phyloP scores from a whole-genome alignment of 495 filamentous ascomycete genomes.

The Aspergillus panamensis region DNA sequence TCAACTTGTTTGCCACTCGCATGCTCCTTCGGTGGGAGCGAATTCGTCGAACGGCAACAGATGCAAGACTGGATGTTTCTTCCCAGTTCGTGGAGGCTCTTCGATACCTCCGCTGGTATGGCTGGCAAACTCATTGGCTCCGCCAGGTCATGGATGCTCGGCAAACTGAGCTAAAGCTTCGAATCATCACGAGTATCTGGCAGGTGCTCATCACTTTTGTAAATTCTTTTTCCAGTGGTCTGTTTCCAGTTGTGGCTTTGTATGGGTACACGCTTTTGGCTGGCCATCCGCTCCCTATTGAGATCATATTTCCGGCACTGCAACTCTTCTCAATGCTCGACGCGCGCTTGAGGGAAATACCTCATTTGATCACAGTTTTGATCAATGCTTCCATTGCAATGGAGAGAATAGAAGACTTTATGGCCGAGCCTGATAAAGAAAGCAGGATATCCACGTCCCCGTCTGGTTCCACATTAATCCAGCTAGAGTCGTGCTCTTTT shows the following conservation, averaged over 20 bases:
- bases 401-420: conserved; percentile 76
- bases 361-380: conserved; percentile 63
- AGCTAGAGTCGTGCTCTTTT: conserved; percentile 63
- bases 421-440: conserved; percentile 76
- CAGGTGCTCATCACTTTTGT: conserved; percentile 54
- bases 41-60: conserved; percentile 62
- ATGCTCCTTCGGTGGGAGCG: conserved; percentile 59
- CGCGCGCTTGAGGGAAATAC: conserved; percentile 63
- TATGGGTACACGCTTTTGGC: conserved; percentile 71
- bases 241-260: conserved; percentile 76
- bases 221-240: conserved; percentile 60
- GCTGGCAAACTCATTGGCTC: conserved; percentile 80
- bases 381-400: conserved; percentile 74
- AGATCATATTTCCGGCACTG: conserved; percentile 77
- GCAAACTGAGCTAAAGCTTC: conserved; percentile 60
- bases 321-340: conserved; percentile 75
- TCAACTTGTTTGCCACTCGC: conserved; percentile 62
- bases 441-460: conserved; percentile 32
- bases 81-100: conserved; percentile 81
- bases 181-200: conserved; percentile 63
- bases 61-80: conserved; percentile 66
- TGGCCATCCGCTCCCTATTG: conserved; percentile 61
- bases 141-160: conserved; percentile 66
- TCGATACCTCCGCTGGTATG: conserved; percentile 82
- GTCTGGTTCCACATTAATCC: conserved; percentile 34